Conservation (phyloP, 768 basidiomycete species). For the Cystofilobasidium ferigula region DNA sequence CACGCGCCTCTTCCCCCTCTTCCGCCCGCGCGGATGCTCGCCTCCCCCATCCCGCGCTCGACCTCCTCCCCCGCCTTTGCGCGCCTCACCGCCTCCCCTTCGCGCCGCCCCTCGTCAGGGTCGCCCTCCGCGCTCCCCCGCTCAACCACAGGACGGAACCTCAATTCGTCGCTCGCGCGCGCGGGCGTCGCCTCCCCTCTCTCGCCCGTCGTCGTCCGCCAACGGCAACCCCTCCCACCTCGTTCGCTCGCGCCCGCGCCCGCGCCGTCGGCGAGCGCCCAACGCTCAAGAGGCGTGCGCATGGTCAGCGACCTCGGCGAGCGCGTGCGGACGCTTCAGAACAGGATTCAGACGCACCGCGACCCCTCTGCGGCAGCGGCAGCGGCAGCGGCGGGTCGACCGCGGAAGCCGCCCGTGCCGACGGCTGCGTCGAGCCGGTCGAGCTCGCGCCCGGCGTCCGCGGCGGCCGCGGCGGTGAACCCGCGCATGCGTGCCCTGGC, state of each 20-base stretch:
- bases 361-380: not conserved
- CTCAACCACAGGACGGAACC: constrained; percentile 41
- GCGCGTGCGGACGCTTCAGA: constrained; percentile 66
- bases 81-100: not conserved
- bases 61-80: not conserved
- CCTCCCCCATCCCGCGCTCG: not conserved
- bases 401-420: not conserved
- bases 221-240: constrained; percentile 33
- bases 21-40: not conserved
- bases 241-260: constrained; percentile 31
- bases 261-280: constrained; percentile 38
- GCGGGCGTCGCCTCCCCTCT: constrained; percentile 44
- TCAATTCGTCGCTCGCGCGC: constrained; percentile 43
- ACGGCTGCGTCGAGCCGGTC: not conserved
- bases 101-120: not conserved
- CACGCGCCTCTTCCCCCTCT: not conserved
- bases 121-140: constrained; percentile 15
- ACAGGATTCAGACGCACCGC: constrained; percentile 63
- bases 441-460: not conserved
- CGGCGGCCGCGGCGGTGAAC: not conserved
- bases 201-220: constrained; percentile 45
- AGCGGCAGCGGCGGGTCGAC: not conserved
- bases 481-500: constrained; percentile 21
- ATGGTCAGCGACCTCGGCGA: constrained; percentile 90
- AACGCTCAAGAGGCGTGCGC: constrained; percentile 71